Conservation (phyloP, 371 early-diverging fungal species). For the Cokeromyces recurvatus region DNA sequence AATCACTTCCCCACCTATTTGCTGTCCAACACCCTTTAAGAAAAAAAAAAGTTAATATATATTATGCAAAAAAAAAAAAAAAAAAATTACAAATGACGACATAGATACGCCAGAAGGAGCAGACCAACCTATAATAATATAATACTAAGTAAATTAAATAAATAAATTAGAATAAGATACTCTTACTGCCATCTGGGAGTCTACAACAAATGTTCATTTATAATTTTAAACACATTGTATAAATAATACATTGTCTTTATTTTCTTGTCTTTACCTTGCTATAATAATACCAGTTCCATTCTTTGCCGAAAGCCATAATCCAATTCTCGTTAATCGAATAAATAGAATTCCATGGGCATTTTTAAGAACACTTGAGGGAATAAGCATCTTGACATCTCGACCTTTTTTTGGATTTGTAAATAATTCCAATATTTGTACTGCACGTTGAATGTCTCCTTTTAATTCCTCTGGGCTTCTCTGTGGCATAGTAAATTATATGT, state of each 20-base stretch:
- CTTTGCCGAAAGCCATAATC: slow-evolving; percentile 31
- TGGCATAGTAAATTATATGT: too few relatives aligned
- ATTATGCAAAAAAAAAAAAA: not conserved
- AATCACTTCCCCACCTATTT: slow-evolving; percentile 32
- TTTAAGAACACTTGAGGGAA: slow-evolving; percentile 24
- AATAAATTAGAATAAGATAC: too few relatives aligned
- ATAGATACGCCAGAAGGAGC: slow-evolving; percentile 43
- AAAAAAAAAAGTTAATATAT: not conserved
- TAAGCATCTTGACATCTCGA: slow-evolving; percentile 25
- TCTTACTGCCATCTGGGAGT: slow-evolving; percentile 38
- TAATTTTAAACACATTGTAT: too few relatives aligned
- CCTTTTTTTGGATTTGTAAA: slow-evolving; percentile 28
- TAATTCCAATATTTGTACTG: slow-evolving; percentile 23
- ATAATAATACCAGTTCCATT: slow-evolving; percentile 38
- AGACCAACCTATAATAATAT: slow-evolving; percentile 30
- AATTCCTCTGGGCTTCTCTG: slow-evolving; percentile 7
- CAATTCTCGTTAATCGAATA: slow-evolving; percentile 28
- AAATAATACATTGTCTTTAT: not conserved
- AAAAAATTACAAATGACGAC: slow-evolving; percentile 27
- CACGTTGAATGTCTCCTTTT: slow-evolving; percentile 25
- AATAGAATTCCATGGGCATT: slow-evolving; percentile 39
- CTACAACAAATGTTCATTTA: slow-evolving; percentile 2
- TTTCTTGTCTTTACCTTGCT: slow-evolving; percentile 25
- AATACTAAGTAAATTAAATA: not conserved
- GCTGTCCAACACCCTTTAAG: slow-evolving; percentile 32